Conservation (phyloP, 2,329 filamentous ascomycete species). For the Mycosphaerella sp. region DNA sequence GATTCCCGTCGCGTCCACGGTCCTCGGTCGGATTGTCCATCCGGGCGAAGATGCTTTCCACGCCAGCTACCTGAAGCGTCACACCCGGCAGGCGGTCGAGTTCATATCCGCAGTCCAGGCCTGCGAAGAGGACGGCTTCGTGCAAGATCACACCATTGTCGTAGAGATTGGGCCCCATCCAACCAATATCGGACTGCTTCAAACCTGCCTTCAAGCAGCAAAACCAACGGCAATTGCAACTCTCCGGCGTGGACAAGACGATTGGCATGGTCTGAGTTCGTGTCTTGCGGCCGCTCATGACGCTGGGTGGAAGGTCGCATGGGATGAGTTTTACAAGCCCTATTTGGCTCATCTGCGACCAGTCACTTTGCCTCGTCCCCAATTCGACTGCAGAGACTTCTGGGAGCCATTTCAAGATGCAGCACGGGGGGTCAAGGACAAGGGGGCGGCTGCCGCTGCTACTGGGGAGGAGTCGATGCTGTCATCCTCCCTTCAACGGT, state of each 20-base stretch:
- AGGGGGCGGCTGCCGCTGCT: no score
- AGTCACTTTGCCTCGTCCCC: constrained; percentile 48
- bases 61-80: constrained; percentile 22
- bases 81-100: constrained; percentile 40
- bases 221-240: constrained; percentile 27
- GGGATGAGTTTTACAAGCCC: constrained; percentile 52
- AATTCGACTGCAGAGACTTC: constrained; percentile 10
- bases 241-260: constrained; percentile 5
- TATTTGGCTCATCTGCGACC: constrained; percentile 36
- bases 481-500: background rate
- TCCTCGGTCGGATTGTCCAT: constrained; percentile 25
- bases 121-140: constrained; percentile 30
- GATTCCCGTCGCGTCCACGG: constrained; percentile 30
- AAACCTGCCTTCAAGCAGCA: background rate
- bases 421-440: background rate
- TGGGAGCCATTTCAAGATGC: background rate
- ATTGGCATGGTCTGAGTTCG: constrained; percentile 46
- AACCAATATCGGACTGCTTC: constrained; percentile 21
- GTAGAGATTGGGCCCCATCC: constrained; percentile 46
- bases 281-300: constrained; percentile 48
- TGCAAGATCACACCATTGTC: constrained; percentile 35
- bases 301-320: constrained; percentile 51
- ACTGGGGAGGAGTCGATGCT: background rate
- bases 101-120: constrained; percentile 23
- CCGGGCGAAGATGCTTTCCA: constrained; percentile 17